Evolutionary conservation across 805 yeast genomes (phyloP).

Genomic region (Starmerella scarabaei): DNA sequence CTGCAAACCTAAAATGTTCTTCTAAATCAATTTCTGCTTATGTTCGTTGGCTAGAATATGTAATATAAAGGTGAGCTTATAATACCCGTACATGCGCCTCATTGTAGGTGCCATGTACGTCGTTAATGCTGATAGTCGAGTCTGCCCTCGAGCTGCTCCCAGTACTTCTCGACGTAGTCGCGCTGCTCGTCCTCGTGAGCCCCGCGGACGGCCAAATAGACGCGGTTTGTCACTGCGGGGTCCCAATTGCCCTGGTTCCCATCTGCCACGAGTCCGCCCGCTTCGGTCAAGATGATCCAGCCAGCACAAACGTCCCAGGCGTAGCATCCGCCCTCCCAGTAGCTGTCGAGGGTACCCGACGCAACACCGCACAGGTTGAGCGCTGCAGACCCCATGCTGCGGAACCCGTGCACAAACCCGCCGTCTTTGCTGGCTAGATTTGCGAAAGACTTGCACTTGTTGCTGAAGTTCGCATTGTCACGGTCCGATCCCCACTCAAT

Average conservation of each 20-base stretch:
- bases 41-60: no score
- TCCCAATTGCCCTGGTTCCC: conserved; percentile 40
- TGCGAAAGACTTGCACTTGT: conserved; percentile 38
- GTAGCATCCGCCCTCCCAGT: conserved; percentile 62
- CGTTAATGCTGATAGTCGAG: conserved; percentile 29
- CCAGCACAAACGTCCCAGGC: conserved; percentile 64
- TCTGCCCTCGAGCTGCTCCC: conserved; percentile 38
- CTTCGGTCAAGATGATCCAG: conserved; percentile 46
- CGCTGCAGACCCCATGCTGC: conserved; percentile 54
- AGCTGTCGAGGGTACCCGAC: conserved; percentile 44
- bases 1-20: no score
- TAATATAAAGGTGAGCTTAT: no score
- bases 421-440: conserved; percentile 39
- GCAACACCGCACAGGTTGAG: conserved; percentile 48
- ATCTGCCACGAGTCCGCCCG: conserved; percentile 47
- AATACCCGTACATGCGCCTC: no score
- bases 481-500: conserved; percentile 53
- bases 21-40: no score
- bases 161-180: conserved; percentile 36
- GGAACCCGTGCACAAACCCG: conserved; percentile 48
- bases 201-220: conserved; percentile 48
- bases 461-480: conserved; percentile 37
- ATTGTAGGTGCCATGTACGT: no score
- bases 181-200: conserved; percentile 35
- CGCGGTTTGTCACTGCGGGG: conserved; percentile 38